Evolutionary conservation across 2,329 filamentous ascomycete genomes (phyloP).

Genomic region (Xylaria multiplex): DNA sequence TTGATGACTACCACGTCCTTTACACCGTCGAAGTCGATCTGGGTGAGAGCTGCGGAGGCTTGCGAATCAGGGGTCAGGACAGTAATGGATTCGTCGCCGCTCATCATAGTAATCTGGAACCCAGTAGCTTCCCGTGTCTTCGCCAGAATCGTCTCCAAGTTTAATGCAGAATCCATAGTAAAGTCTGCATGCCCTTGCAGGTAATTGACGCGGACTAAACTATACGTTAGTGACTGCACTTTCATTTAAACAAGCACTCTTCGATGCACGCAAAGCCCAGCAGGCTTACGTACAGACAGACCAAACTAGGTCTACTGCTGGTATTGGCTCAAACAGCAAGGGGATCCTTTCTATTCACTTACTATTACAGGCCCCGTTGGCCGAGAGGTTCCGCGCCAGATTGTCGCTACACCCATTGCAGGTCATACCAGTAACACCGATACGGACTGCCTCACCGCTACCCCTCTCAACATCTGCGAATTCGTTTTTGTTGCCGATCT

Average conservation of each 20-base stretch:
- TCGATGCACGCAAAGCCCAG: neutral
- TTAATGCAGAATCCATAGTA: slow-evolving; percentile 11
- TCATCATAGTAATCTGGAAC: slow-evolving; percentile 25
- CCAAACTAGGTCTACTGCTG: neutral
- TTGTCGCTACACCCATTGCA: slow-evolving; percentile 36
- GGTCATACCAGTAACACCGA: slow-evolving; percentile 33
- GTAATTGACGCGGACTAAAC: slow-evolving; percentile 31
- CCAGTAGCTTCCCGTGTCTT: slow-evolving; percentile 32
- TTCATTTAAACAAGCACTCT: neutral
- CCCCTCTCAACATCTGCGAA: slow-evolving; percentile 15
- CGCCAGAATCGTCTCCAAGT: slow-evolving; percentile 17
- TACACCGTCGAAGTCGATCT: slow-evolving; percentile 26
- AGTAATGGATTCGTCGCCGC: slow-evolving; percentile 28
- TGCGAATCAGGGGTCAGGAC: slow-evolving; percentile 19
- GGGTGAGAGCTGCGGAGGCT: slow-evolving; percentile 18
- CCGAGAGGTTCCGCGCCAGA: slow-evolving; percentile 26
- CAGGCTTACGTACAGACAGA: neutral
- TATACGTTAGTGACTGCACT: slow-evolving; percentile 14
- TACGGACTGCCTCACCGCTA: slow-evolving; percentile 14
- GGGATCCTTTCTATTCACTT: slow-evolving; percentile 15
- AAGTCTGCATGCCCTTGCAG: slow-evolving; percentile 33
- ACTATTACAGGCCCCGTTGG: slow-evolving; percentile 29
- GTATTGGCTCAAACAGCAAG: neutral
- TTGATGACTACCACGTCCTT: slow-evolving; percentile 20
- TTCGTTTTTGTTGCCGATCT: neutral